These are phyloP conservation scores for Kodamaea arcana DNA, from an alignment of 1,139 yeast species.

Conservation along the genomic window DNA sequence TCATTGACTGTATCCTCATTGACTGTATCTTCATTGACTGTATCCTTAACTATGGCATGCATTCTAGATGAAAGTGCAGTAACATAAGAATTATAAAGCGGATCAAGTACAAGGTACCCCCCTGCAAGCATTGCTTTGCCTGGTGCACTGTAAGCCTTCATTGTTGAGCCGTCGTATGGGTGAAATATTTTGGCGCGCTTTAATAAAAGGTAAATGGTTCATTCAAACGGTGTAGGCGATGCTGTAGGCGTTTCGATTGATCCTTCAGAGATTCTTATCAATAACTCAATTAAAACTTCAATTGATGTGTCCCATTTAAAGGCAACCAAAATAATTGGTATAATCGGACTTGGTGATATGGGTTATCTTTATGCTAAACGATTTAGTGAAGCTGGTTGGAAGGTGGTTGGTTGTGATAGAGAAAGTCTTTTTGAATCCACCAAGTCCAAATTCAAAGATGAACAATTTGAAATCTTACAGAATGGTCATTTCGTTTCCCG, in stretches of 20 bases:
- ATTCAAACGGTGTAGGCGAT: too few relatives aligned
- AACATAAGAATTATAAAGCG: conserved; percentile 69
- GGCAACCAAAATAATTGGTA: conserved; percentile 60
- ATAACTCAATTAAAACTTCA: too few relatives aligned
- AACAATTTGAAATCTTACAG: conserved; percentile 49
- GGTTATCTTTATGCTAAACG: conserved; percentile 80
- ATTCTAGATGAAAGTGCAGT: conserved; percentile 87
- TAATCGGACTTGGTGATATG: conserved; percentile 97
- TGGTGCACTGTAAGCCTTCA: conserved; percentile 72
- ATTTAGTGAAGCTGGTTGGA: conserved; percentile 84
- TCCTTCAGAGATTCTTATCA: too few relatives aligned
- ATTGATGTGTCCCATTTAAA: not conserved
- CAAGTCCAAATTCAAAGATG: conserved; percentile 35
- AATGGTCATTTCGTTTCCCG: conserved; percentile 87
- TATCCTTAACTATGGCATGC: conserved; percentile 58
- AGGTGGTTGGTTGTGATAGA: conserved; percentile 84
- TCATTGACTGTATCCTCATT: not conserved
- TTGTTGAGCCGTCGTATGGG: too few relatives aligned
- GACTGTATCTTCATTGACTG: not conserved
- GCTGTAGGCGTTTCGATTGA: too few relatives aligned
- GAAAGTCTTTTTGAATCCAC: conserved; percentile 59
- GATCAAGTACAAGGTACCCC: conserved; percentile 86
- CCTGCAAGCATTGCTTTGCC: conserved; percentile 95
- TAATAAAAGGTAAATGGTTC: too few relatives aligned
- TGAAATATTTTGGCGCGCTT: too few relatives aligned